phyloP scores from a whole-genome alignment of 1,139 yeast species.

The Saccharomyces hybrid region DNA sequence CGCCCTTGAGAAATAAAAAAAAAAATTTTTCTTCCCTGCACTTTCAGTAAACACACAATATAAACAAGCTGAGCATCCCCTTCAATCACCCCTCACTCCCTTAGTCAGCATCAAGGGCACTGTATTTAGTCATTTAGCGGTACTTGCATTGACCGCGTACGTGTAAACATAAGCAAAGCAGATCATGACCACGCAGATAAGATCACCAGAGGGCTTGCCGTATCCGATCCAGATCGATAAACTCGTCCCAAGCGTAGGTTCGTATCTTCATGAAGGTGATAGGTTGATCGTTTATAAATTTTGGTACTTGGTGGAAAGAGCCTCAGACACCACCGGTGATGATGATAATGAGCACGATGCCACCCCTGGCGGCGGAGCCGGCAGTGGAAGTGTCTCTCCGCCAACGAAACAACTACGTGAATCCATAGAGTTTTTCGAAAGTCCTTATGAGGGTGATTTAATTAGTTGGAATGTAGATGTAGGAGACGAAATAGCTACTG shows the following conservation, averaged over 20 bases:
- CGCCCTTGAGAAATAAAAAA: neutral
- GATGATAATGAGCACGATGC: neutral
- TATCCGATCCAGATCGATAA: conserved; percentile 32
- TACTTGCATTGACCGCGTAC: neutral
- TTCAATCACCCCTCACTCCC: neutral
- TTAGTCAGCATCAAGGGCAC: neutral
- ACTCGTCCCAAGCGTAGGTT: conserved; percentile 24
- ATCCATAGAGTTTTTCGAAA: conserved; percentile 46
- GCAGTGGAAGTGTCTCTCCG: neutral
- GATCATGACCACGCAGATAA: conserved; percentile 28
- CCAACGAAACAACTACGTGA: conserved; percentile 23
- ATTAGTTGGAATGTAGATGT: conserved; percentile 42
- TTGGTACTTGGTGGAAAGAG: conserved; percentile 31
- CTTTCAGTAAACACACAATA: neutral
- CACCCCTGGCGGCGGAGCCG: neutral
- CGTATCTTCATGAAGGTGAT: conserved; percentile 26
- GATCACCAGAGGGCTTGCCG: conserved; percentile 30
- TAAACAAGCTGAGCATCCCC: neutral
- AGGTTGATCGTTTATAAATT: conserved; percentile 30
- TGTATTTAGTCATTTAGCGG: neutral
- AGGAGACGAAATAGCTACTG: conserved; percentile 54
- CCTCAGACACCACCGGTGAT: conserved; percentile 7
- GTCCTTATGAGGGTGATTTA: conserved; percentile 73
- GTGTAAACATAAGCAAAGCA: neutral
- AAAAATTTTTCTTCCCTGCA: neutral